Percentiles rank a stretch among this genome's conserved stretches.
Conservation (phyloP, 768 basidiomycete species). For the Hortiboletus campestris region DNA sequence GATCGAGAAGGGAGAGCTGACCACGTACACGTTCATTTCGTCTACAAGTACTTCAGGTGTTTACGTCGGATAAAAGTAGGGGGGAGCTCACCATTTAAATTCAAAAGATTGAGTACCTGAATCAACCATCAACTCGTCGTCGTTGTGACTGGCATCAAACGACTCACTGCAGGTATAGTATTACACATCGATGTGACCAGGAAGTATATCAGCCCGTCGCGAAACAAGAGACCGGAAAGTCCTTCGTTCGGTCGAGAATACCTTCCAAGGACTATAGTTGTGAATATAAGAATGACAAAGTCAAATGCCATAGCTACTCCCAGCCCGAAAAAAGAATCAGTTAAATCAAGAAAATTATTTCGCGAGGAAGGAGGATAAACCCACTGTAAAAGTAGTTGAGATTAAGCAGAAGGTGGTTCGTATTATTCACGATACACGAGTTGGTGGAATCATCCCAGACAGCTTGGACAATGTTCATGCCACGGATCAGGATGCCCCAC, state of each 20-base stretch:
- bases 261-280: conserved; percentile 50
- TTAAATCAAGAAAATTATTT: not conserved
- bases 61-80: not conserved
- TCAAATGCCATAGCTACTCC: conserved; percentile 67
- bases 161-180: conserved; percentile 61
- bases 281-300: conserved; percentile 55
- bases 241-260: conserved; percentile 45
- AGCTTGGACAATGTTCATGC: conserved; percentile 63
- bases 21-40: conserved; percentile 28
- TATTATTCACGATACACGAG: conserved; percentile 51
- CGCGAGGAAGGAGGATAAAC: conserved; percentile 21
- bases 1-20: not conserved
- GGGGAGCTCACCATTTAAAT: conserved; percentile 22
- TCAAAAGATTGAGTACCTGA: conserved; percentile 26
- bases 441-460: conserved; percentile 43
- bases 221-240: conserved; percentile 68
- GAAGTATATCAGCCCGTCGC: conserved; percentile 73
- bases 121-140: not conserved
- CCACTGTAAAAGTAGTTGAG: conserved; percentile 69
- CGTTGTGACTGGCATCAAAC: not conserved
- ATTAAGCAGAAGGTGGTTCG: conserved; percentile 57
- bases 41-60: conserved; percentile 10
- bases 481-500: conserved; percentile 65
- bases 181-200: conserved; percentile 64
- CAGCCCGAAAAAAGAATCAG: not conserved